A percentile compares a stretch with the other conserved stretches of the same genome.
Evolutionary conservation across 140 eudicot species (phyloP).

Genomic region (Erigeron philadelphicus): DNA sequence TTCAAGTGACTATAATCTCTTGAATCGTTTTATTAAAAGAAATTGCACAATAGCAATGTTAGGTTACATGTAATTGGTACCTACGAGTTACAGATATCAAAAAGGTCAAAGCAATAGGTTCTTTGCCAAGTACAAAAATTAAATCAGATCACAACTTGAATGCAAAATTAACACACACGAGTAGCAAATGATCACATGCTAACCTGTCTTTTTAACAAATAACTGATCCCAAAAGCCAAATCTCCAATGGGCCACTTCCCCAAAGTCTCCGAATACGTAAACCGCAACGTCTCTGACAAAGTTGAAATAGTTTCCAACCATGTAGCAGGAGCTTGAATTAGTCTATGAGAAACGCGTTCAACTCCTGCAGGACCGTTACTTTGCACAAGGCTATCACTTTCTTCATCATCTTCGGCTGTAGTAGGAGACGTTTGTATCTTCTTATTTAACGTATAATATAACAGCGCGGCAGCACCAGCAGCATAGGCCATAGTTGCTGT

Average conservation of each 20-base stretch:
- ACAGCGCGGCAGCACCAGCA: slow-evolving; percentile 97
- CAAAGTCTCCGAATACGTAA: slow-evolving; percentile 91
- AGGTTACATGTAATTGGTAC: no score
- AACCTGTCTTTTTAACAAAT: slow-evolving; percentile 84
- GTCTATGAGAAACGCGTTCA: slow-evolving; percentile 67
- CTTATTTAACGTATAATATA: slow-evolving; percentile 77
- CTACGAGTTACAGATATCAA: no score
- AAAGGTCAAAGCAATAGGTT: no score
- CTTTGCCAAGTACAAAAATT: not conserved
- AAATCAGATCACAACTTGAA: not conserved
- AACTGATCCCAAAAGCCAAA: slow-evolving; percentile 94
- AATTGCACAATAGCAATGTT: no score
- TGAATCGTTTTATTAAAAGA: not conserved
- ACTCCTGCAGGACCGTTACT: slow-evolving; percentile 44
- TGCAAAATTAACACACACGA: not conserved
- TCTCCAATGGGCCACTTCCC: slow-evolving; percentile 99
- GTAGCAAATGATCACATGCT: not conserved
- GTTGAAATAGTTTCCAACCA: slow-evolving; percentile 98
- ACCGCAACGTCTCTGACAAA: slow-evolving; percentile 84
- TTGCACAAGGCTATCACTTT: slow-evolving; percentile 38
- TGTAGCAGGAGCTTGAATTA: slow-evolving; percentile 92
- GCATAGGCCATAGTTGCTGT: slow-evolving; percentile 99
- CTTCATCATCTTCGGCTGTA: slow-evolving; percentile 40
- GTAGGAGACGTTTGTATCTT: slow-evolving; percentile 45
- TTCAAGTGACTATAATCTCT: not conserved